Conservation (phyloP, 1,284 basidiomycete genomes). For the Tilletia horrida region DNA sequence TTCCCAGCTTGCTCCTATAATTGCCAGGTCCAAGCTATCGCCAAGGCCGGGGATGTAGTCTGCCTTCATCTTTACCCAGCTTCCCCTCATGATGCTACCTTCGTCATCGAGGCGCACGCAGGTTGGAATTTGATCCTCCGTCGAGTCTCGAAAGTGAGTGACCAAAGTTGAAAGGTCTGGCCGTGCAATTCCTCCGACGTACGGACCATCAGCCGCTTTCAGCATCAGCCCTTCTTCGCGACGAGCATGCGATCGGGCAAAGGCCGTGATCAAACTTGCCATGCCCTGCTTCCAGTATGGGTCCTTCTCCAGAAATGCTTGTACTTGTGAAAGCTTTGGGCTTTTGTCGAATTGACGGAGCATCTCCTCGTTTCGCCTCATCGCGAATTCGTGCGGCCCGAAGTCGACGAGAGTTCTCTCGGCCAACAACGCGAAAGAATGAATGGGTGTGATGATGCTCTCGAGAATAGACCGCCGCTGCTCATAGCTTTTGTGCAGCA, state of each 20-base stretch:
- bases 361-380: neutral
- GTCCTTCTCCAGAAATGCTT: neutral
- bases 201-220: slow-evolving; percentile 6
- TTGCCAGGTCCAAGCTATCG: neutral
- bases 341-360: neutral
- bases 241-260: slow-evolving; percentile 9
- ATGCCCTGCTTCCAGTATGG: neutral
- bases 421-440: slow-evolving; percentile 3
- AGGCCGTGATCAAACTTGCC: neutral
- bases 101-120: neutral
- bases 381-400: neutral
- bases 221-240: slow-evolving; percentile 10
- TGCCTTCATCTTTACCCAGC: slow-evolving; percentile 10
- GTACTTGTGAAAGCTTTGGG: neutral
- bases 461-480: neutral
- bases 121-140: neutral
- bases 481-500: neutral
- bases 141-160: neutral
- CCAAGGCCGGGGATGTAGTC: slow-evolving; percentile 14
- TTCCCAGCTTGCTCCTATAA: neutral
- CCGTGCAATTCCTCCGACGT: neutral
- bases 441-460: neutral
- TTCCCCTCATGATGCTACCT: neutral
- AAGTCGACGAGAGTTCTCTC: slow-evolving; percentile 10
- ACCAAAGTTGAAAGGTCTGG: neutral